Evolutionary conservation across 352 stramenopile genomes (phyloP).

Genomic region (Phytophthora chlamydospora): DNA sequence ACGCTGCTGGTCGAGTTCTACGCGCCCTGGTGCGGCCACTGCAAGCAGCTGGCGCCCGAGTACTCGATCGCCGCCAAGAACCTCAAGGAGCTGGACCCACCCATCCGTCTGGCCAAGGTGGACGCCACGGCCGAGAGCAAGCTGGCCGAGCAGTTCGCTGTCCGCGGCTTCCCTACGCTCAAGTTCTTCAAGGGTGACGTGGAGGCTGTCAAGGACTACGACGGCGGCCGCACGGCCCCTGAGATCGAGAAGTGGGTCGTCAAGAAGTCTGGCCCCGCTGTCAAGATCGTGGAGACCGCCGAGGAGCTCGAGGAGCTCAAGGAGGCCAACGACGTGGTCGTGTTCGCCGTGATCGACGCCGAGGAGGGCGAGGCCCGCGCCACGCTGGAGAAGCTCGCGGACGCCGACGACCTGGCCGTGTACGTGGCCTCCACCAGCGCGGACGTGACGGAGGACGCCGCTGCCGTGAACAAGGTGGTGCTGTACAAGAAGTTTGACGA

Average conservation of each 20-base stretch:
- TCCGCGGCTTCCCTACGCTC: conserved; percentile 91
- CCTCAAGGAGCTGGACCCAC: conserved; percentile 78
- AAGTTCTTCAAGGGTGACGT: conserved; percentile 93
- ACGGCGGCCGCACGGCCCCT: conserved; percentile 79
- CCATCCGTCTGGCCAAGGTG: conserved; percentile 86
- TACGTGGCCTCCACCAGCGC: conserved; percentile 79
- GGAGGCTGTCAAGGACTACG: conserved; percentile 87
- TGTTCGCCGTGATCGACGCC: conserved; percentile 85
- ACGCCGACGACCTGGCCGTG: conserved; percentile 74
- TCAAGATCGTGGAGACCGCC: conserved; percentile 77
- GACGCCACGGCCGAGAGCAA: conserved; percentile 89
- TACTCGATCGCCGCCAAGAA: conserved; percentile 88
- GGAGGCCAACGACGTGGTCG: conserved; percentile 85
- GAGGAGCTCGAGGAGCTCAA: conserved; percentile 82
- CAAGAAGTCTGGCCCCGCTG: conserved; percentile 92
- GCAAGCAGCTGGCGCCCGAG: conserved; percentile 85
- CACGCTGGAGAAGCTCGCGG: conserved; percentile 78
- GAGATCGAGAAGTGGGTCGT: conserved; percentile 92
- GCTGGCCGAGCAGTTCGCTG: conserved; percentile 75
- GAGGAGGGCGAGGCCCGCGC: conserved; percentile 72
- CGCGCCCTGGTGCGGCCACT: conserved; percentile 89
- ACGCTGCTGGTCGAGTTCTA: conserved; percentile 92
- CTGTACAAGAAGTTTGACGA: conserved; percentile 91
- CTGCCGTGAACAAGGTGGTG: conserved; percentile 68
- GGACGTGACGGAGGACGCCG: conserved; percentile 62